These are phyloP conservation scores for Senecio squalidus DNA, from an alignment of 140 eudicot genomes.

Conservation along the genomic window DNA sequence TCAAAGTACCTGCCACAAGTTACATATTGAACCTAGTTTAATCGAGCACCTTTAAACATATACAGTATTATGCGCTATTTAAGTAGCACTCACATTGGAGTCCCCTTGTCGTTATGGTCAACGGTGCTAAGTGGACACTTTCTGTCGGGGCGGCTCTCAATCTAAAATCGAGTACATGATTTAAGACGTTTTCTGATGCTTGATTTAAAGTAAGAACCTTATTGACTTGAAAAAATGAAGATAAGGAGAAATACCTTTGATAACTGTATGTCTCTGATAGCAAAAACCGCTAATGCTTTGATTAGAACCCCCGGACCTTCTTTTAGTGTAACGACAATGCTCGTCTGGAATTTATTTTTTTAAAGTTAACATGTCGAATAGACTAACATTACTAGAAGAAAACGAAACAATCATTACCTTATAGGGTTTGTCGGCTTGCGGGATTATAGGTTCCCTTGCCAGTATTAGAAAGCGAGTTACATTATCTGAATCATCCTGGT, in stretches of 20 bases:
- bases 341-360: conserved; percentile 39
- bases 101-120: conserved; percentile 59
- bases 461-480: conserved; percentile 67
- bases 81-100: conserved; percentile 48
- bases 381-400: not conserved
- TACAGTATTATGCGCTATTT: not conserved
- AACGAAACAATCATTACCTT: conserved; percentile 35
- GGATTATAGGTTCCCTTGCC: conserved; percentile 82
- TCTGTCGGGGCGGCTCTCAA: conserved; percentile 75
- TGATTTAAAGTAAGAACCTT: not conserved
- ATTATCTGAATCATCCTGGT: conserved; percentile 67
- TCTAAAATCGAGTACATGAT: conserved; percentile 25
- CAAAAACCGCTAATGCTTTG: conserved; percentile 88
- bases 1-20: conserved; percentile 51
- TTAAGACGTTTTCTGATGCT: not conserved
- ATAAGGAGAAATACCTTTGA: conserved; percentile 41
- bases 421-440: conserved; percentile 48
- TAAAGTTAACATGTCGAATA: not conserved
- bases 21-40: not conserved
- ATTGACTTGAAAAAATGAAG: not conserved
- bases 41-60: not conserved
- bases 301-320: conserved; percentile 84
- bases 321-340: conserved; percentile 70
- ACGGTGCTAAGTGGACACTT: conserved; percentile 60
- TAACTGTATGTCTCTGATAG: conserved; percentile 57